phyloP scores from a whole-genome alignment of 2,329 filamentous ascomycete species.

The Ophiocordyceps unilateralis region DNA sequence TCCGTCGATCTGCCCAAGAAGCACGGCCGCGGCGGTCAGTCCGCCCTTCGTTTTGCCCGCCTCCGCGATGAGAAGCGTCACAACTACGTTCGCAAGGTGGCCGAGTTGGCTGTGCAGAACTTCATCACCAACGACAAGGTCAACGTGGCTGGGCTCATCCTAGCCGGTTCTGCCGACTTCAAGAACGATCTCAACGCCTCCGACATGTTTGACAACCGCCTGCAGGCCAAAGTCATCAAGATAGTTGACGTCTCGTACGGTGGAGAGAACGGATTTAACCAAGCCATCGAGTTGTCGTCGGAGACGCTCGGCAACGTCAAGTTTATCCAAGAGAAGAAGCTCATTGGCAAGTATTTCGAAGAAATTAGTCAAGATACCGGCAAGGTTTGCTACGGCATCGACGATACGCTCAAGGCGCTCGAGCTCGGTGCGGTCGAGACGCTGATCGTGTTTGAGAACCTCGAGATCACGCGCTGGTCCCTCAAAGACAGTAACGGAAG shows the following conservation, averaged over 20 bases:
- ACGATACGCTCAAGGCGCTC: conserved; percentile 91
- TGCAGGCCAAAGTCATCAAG: conserved; percentile 94
- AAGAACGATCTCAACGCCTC: conserved; percentile 98
- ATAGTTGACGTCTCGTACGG: conserved; percentile 98
- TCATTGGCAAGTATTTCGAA: conserved; percentile 97
- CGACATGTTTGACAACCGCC: conserved; percentile 87
- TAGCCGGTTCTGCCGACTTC: conserved; percentile 96
- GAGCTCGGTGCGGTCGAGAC: conserved; percentile 91
- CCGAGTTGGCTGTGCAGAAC: conserved; percentile 94
- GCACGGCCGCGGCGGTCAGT: conserved; percentile 99
- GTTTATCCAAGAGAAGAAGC: conserved; percentile 99
- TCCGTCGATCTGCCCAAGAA: conserved; percentile 98
- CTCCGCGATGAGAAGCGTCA: conserved; percentile 98
- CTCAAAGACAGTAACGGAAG: conserved; percentile 62
- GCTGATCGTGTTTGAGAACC: conserved; percentile 91
- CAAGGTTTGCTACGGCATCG: conserved; percentile 93
- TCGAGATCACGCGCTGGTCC: conserved; percentile 84
- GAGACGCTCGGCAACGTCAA: conserved; percentile 98
- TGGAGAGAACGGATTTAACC: conserved; percentile 98
- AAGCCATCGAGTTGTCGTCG: conserved; percentile 86
- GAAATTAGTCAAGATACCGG: conserved; percentile 97
- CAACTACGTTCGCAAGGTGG: conserved; percentile 98
- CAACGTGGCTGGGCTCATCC: conserved; percentile 87
- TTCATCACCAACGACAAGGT: conserved; percentile 98
- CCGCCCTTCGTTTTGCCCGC: conserved; percentile 96